Conservation (phyloP, 2,329 filamentous ascomycete genomes). For the Fusarium tanahbumbuense region DNA sequence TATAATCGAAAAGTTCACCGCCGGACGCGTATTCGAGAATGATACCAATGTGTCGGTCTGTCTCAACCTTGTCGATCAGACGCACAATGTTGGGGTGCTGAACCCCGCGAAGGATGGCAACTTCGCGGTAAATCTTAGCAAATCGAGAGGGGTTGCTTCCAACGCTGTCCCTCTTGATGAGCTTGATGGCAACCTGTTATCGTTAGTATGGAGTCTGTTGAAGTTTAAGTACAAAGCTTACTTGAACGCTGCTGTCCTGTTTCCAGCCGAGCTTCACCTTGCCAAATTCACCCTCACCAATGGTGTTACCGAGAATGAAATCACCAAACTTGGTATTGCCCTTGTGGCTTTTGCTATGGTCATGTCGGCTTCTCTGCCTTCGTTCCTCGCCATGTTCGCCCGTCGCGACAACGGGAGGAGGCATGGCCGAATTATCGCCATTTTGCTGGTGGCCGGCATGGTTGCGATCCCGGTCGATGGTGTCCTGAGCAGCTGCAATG, state of each 20-base stretch:
- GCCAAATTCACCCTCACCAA: constrained; percentile 97
- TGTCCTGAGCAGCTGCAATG: constrained; percentile 57
- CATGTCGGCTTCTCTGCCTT: constrained; percentile 67
- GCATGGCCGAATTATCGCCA: constrained; percentile 56
- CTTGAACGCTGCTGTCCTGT: constrained; percentile 88
- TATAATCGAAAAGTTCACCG: constrained; percentile 98
- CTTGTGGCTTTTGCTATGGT: constrained; percentile 69
- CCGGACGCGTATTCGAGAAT: constrained; percentile 98
- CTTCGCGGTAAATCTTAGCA: constrained; percentile 97
- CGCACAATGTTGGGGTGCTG: constrained; percentile 97
- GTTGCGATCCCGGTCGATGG: constrained; percentile 46
- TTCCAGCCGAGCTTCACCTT: constrained; percentile 99
- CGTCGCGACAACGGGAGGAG: constrained; percentile 58
- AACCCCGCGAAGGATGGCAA: constrained; percentile 86
- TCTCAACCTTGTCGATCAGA: constrained; percentile 98
- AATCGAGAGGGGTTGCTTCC: constrained; percentile 89
- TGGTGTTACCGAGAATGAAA: constrained; percentile 93
- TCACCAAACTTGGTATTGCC: constrained; percentile 87
- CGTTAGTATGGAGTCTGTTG: constrained; percentile 24
- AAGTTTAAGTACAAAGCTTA: constrained; percentile 48
- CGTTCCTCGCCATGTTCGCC: constrained; percentile 60
- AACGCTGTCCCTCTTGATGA: constrained; percentile 91
- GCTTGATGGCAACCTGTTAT: constrained; percentile 89
- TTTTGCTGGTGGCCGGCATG: constrained; percentile 43
- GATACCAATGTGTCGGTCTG: constrained; percentile 95